Evolutionary conservation across 371 early-diverging fungal species (phyloP).

Genomic region (Mucor piriformis): DNA sequence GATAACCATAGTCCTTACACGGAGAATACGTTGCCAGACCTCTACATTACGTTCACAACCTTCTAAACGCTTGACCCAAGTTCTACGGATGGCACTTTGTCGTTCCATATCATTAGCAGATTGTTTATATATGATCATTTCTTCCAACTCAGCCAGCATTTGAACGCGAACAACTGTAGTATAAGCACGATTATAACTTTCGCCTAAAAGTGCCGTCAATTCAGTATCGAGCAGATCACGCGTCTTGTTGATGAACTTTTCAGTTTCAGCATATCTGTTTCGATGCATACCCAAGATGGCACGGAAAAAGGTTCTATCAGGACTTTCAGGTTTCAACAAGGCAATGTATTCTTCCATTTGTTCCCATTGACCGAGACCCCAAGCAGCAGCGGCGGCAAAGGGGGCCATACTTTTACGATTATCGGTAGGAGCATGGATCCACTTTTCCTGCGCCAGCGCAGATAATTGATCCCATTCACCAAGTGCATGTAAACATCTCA

Average conservation of each 20-base stretch:
- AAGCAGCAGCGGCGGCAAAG: constrained; percentile 94
- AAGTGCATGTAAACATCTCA: constrained; percentile 91
- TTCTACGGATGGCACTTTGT: constrained; percentile 78
- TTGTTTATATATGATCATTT: constrained; percentile 91
- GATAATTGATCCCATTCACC: constrained; percentile 95
- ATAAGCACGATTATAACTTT: constrained; percentile 96
- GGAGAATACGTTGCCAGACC: constrained; percentile 93
- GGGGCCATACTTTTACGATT: constrained; percentile 77
- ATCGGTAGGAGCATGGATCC: constrained; percentile 64
- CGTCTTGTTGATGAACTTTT: constrained; percentile 77
- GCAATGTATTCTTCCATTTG: constrained; percentile 90
- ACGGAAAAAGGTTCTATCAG: constrained; percentile 76
- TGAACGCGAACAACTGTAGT: constrained; percentile 88
- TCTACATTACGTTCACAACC: constrained; percentile 95
- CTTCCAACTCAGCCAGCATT: constrained; percentile 97
- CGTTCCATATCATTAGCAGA: constrained; percentile 80
- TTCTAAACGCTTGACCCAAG: constrained; percentile 86
- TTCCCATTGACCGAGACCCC: constrained; percentile 93
- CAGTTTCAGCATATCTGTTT: constrained; percentile 79
- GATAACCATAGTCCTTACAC: constrained; percentile 88
- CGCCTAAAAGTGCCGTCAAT: constrained; percentile 87
- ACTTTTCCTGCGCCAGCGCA: constrained; percentile 81
- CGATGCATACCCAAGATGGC: constrained; percentile 89
- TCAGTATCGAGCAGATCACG: constrained; percentile 90
- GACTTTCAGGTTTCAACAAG: constrained; percentile 76